Conservation (phyloP, 768 basidiomycete species). For the Russula ochroleuca region DNA sequence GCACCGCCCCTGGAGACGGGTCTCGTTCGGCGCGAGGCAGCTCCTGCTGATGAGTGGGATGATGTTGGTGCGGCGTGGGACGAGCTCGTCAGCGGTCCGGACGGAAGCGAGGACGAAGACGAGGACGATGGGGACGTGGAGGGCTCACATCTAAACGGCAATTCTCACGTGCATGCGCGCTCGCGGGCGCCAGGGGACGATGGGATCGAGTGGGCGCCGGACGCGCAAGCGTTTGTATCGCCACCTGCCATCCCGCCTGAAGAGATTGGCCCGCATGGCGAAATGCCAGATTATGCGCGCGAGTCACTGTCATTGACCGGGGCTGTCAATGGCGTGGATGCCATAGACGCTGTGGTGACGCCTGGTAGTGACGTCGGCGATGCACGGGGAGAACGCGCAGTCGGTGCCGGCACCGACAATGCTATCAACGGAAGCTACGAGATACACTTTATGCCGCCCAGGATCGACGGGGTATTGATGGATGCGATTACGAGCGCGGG, state of each 20-base stretch:
- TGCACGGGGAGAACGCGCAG: conserved; percentile 5
- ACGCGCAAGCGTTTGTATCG: conserved; percentile 36
- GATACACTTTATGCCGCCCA: conserved; percentile 8
- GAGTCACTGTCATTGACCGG: conserved; percentile 22
- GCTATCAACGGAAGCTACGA: conserved; percentile 8
- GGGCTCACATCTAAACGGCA: background rate
- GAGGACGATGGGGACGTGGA: conserved; percentile 24
- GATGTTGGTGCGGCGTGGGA: conserved; percentile 56
- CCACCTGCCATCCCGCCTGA: conserved; percentile 28
- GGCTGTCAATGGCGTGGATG: background rate
- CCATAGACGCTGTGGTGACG: conserved; percentile 16
- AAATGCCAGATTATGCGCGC: conserved; percentile 37
- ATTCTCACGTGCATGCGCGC: conserved; percentile 1
- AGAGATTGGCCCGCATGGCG: conserved; percentile 45
- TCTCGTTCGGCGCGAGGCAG: conserved; percentile 46
- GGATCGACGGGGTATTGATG: conserved; percentile 3
- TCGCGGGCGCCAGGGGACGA: conserved; percentile 32
- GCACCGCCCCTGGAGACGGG: conserved; percentile 58
- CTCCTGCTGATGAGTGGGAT: conserved; percentile 40
- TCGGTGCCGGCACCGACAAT: background rate
- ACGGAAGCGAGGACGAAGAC: conserved; percentile 20
- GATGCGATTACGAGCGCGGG: background rate
- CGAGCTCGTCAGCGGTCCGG: conserved; percentile 32
- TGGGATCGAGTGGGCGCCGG: conserved; percentile 51
- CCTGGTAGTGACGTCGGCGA: conserved; percentile 25